phyloP scores from a whole-genome alignment of 768 basidiomycete genomes.

The Pisolithus microcarpus region DNA sequence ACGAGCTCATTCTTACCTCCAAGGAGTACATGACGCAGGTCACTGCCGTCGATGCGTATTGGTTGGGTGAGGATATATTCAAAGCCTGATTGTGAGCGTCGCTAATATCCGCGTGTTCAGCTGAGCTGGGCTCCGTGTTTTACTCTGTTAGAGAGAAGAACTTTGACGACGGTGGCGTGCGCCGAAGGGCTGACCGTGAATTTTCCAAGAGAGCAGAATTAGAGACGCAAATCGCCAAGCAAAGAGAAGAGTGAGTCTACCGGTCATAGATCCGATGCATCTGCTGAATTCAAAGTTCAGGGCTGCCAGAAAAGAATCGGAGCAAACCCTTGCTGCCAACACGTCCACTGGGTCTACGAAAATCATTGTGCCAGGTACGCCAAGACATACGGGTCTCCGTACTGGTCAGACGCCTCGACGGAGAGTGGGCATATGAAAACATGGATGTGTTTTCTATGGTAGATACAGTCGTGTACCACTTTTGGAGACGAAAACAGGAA shows the following conservation, averaged over 20 bases:
- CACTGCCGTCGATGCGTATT: conserved; percentile 95
- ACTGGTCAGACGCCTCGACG: conserved; percentile 72
- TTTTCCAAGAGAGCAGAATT: conserved; percentile 89
- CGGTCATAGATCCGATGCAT: conserved; percentile 1
- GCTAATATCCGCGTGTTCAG: conserved; percentile 32
- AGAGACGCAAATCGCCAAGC: conserved; percentile 83
- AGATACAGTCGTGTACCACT: background rate
- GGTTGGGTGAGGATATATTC: conserved; percentile 63
- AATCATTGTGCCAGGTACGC: conserved; percentile 77
- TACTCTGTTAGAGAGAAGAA: conserved; percentile 98
- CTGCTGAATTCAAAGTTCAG: conserved; percentile 28
- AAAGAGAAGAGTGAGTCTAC: conserved; percentile 55
- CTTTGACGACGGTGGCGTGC: conserved; percentile 81
- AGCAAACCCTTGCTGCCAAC: conserved; percentile 53
- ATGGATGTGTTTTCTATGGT: background rate
- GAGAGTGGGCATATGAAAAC: conserved; percentile 55
- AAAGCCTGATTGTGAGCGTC: background rate
- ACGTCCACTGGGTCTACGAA: conserved; percentile 49
- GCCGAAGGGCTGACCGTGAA: conserved; percentile 76
- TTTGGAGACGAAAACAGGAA: background rate
- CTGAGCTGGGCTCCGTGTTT: conserved; percentile 92
- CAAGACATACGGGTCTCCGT: conserved; percentile 61
- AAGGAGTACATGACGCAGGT: conserved; percentile 99
- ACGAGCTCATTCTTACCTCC: conserved; percentile 91
- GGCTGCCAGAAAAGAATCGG: conserved; percentile 52